Conservation (phyloP, 805 yeast genomes). For the Starmerella etchellsii region DNA sequence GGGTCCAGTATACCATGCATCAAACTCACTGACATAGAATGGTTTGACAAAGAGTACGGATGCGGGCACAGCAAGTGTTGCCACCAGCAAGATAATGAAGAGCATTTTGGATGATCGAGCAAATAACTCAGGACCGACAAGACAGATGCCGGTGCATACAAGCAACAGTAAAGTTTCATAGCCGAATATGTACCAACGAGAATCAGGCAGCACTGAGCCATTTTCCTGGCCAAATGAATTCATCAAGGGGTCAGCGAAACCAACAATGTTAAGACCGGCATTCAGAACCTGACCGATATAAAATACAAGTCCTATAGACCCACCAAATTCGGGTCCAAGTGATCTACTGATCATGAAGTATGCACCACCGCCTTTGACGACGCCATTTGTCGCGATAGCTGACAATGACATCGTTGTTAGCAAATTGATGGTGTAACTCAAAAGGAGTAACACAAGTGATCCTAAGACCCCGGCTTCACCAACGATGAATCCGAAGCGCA, state of each 20-base stretch:
- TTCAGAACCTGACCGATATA: slow-evolving; percentile 90
- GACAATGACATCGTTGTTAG: slow-evolving; percentile 81
- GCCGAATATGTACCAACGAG: slow-evolving; percentile 51
- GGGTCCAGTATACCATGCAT: slow-evolving; percentile 52
- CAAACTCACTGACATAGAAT: slow-evolving; percentile 29
- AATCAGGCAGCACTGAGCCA: slow-evolving; percentile 62
- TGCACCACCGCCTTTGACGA: slow-evolving; percentile 97
- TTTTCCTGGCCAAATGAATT: slow-evolving; percentile 54
- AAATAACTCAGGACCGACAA: slow-evolving; percentile 70
- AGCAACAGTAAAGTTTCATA: slow-evolving; percentile 64
- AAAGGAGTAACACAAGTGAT: slow-evolving; percentile 46
- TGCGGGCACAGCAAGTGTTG: slow-evolving; percentile 72
- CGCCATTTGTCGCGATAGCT: slow-evolving; percentile 95
- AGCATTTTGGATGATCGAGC: slow-evolving; percentile 69
- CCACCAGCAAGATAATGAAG: slow-evolving; percentile 49
- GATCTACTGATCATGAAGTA: slow-evolving; percentile 94
- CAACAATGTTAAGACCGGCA: slow-evolving; percentile 81
- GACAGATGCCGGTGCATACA: slow-evolving; percentile 59
- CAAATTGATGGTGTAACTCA: slow-evolving; percentile 70
- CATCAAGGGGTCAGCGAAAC: slow-evolving; percentile 81
- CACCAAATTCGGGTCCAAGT: slow-evolving; percentile 96
- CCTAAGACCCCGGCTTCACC: slow-evolving; percentile 92
- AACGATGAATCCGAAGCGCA: slow-evolving; percentile 86
- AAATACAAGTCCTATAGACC: slow-evolving; percentile 89
- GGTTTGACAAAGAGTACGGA: slow-evolving; percentile 58